Evolutionary conservation across 2,329 filamentous ascomycete species (phyloP).

Genomic region (Camillea tinctor): DNA sequence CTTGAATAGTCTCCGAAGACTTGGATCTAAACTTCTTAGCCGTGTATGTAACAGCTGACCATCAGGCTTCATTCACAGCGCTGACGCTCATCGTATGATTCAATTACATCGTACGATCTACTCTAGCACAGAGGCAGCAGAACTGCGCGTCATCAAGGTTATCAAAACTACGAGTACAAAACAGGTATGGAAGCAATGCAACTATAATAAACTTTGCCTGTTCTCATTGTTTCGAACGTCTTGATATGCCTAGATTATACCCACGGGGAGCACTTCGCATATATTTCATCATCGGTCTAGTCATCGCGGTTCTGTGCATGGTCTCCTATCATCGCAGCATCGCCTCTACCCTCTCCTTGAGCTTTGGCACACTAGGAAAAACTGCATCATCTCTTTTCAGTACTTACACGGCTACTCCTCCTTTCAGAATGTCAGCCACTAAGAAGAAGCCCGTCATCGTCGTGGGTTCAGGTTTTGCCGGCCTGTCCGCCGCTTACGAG

Average conservation of each 20-base stretch:
- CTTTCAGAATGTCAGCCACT: not conserved
- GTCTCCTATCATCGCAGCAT: not conserved
- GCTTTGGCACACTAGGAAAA: not conserved
- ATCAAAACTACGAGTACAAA: not conserved
- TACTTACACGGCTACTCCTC: too few species aligned
- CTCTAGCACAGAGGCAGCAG: not conserved
- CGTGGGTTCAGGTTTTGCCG: slow-evolving; percentile 65
- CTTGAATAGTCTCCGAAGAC: not conserved
- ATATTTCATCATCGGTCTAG: not conserved
- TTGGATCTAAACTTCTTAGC: not conserved
- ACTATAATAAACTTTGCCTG: not conserved
- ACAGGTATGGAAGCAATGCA: not conserved
- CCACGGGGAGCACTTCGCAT: not conserved
- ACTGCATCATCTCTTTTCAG: not conserved
- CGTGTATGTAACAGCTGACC: not conserved
- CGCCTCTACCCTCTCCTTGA: not conserved
- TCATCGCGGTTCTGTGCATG: not conserved
- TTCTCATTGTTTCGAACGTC: not conserved
- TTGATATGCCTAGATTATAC: not conserved
- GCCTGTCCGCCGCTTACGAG: slow-evolving; percentile 57
- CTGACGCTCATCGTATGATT: not conserved
- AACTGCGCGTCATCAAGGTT: not conserved
- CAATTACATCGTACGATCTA: not conserved
- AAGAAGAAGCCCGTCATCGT: slow-evolving; percentile 48
- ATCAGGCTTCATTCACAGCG: not conserved